Conservation (phyloP, 345 rosid genomes). For the Trapa bicornis region DNA sequence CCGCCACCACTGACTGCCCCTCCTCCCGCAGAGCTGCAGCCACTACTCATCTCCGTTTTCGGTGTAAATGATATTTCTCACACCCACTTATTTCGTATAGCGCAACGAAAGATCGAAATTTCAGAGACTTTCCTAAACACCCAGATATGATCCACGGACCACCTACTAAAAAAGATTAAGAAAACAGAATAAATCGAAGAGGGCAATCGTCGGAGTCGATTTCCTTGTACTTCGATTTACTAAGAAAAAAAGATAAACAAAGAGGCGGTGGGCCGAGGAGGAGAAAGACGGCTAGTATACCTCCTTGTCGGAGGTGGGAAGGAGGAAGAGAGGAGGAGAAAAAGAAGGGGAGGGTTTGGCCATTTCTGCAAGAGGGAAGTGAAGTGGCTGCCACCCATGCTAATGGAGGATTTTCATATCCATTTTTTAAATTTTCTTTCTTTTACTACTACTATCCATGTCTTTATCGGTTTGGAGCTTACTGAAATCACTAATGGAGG, state of each 20-base stretch:
- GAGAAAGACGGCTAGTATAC: background rate
- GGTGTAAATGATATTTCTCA: background rate
- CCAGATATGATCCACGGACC: background rate
- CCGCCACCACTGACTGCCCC: slow-evolving; percentile 1
- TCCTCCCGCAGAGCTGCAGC: slow-evolving; percentile 6
- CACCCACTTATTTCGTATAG: background rate
- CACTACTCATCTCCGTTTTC: slow-evolving; percentile 15
- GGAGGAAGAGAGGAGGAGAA: background rate
- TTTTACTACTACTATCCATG: background rate
- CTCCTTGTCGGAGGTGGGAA: background rate
- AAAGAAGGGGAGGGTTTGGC: slow-evolving; percentile 8
- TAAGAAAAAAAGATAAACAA: background rate
- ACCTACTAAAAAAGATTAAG: background rate
- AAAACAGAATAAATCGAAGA: background rate
- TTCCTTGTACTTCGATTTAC: background rate
- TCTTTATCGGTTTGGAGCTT: background rate
- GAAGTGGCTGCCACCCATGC: background rate
- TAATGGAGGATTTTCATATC: background rate
- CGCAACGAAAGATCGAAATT: background rate
- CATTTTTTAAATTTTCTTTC: background rate
- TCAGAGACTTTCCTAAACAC: background rate
- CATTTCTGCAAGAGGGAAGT: background rate
- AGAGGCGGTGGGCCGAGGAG: background rate
- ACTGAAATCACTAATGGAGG: background rate
- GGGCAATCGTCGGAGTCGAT: background rate